phyloP scores from a whole-genome alignment of 495 filamentous ascomycete genomes.

The Parmelia sp. region DNA sequence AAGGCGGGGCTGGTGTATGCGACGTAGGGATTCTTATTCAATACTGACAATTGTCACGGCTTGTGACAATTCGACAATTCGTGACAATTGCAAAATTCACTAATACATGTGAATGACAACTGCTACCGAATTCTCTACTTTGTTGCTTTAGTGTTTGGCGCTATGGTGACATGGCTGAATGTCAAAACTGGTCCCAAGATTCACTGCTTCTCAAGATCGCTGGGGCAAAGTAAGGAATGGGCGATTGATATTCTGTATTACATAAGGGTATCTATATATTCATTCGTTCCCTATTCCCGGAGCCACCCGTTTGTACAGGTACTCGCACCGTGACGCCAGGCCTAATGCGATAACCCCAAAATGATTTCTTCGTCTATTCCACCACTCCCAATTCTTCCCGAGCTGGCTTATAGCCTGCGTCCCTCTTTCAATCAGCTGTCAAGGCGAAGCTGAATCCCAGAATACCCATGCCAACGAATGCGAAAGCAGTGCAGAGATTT shows the following conservation, averaged over 20 bases:
- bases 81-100: neutral
- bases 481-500: conserved; percentile 73
- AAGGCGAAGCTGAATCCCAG: conserved; percentile 83
- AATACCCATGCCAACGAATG: conserved; percentile 83
- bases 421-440: conserved; percentile 43
- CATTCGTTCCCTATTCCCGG: neutral
- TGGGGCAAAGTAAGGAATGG: neutral
- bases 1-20: neutral
- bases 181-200: neutral
- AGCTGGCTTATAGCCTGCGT: too few species aligned
- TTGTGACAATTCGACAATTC: neutral
- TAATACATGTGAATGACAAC: neutral
- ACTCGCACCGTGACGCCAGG: neutral
- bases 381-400: neutral
- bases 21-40: neutral
- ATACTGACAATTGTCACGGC: neutral
- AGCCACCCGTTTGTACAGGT: neutral
- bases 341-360: neutral
- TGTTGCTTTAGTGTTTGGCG: neutral
- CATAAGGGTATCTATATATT: conserved; percentile 9
- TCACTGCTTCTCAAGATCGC: neutral
- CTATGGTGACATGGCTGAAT: neutral
- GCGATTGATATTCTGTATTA: neutral
- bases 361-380: neutral
- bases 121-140: neutral